A percentile compares a stretch with the other conserved stretches of the same genome.
phyloP scores from a whole-genome alignment of 2,329 filamentous ascomycete genomes.

The Stylonectria norvegica region DNA sequence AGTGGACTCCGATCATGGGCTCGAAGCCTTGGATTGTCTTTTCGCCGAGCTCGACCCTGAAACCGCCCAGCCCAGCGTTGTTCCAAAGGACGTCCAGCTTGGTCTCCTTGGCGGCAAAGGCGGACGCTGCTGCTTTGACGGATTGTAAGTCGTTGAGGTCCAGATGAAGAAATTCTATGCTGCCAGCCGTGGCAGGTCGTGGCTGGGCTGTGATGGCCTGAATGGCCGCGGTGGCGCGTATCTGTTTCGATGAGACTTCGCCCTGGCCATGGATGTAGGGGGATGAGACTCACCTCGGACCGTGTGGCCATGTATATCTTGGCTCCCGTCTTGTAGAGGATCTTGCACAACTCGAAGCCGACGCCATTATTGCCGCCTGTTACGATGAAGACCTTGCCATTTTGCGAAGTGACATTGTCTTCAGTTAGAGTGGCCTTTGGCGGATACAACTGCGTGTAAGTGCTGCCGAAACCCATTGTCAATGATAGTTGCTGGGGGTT shows the following conservation, averaged over 20 bases:
- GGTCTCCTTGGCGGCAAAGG: constrained; percentile 36
- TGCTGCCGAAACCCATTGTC: constrained; percentile 10
- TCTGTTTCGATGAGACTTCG: no score
- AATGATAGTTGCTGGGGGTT: no score
- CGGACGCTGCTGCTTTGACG: constrained; percentile 36
- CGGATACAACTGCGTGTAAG: constrained; percentile 14
- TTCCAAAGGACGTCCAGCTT: constrained; percentile 43
- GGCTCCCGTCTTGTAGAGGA: constrained; percentile 50
- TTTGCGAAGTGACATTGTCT: constrained; percentile 22
- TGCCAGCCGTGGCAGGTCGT: constrained; percentile 8
- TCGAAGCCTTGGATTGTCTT: constrained; percentile 32
- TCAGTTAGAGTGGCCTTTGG: constrained; percentile 25
- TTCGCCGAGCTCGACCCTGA: constrained; percentile 9
- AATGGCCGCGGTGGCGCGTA: constrained; percentile 29
- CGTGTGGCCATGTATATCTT: constrained; percentile 53
- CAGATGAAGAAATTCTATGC: constrained; percentile 33
- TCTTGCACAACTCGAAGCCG: constrained; percentile 48
- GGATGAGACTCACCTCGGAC: constrained; percentile 17
- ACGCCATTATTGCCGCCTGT: constrained; percentile 42
- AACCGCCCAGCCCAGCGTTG: constrained; percentile 29
- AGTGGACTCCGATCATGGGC: constrained; percentile 33
- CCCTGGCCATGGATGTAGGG: no score
- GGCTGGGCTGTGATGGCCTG: constrained; percentile 21
- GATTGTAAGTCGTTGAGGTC: constrained; percentile 42
- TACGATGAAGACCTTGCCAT: constrained; percentile 42